Evolutionary conservation across 148 eudicot genomes (phyloP).

Genomic region (Fallopia convolvulus): DNA sequence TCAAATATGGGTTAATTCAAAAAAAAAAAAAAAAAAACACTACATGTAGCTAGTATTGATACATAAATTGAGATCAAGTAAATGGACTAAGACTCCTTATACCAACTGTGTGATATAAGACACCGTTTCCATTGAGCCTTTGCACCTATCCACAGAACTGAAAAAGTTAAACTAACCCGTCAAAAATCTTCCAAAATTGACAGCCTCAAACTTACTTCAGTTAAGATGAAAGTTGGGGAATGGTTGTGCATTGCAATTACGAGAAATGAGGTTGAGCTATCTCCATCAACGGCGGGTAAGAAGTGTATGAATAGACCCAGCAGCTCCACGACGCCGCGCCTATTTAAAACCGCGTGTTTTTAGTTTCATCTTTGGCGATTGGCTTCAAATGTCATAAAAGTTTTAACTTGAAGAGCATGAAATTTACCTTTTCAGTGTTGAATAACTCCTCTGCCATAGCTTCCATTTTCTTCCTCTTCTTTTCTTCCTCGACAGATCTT

Average conservation of each 20-base stretch:
- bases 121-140: too few relatives aligned
- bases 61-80: too few relatives aligned
- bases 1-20: too few relatives aligned
- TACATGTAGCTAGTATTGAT: too few relatives aligned
- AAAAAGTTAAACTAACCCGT: too few relatives aligned
- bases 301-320: slow-evolving; percentile 51
- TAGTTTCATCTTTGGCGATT: neutral
- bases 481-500: slow-evolving; percentile 72
- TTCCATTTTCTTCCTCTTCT: slow-evolving; percentile 82
- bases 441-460: slow-evolving; percentile 90
- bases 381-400: neutral
- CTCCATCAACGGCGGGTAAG: slow-evolving; percentile 39
- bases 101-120: too few relatives aligned
- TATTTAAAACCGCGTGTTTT: slow-evolving; percentile 11
- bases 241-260: neutral
- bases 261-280: slow-evolving; percentile 4
- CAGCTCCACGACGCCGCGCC: slow-evolving; percentile 51
- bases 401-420: neutral
- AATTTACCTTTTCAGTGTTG: slow-evolving; percentile 57
- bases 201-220: neutral
- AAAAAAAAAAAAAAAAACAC: too few relatives aligned
- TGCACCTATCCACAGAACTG: neutral
- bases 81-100: too few relatives aligned
- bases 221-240: neutral
- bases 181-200: too few relatives aligned